Conservation (phyloP, 352 stramenopile genomes). For the Pythium dissotocum region DNA sequence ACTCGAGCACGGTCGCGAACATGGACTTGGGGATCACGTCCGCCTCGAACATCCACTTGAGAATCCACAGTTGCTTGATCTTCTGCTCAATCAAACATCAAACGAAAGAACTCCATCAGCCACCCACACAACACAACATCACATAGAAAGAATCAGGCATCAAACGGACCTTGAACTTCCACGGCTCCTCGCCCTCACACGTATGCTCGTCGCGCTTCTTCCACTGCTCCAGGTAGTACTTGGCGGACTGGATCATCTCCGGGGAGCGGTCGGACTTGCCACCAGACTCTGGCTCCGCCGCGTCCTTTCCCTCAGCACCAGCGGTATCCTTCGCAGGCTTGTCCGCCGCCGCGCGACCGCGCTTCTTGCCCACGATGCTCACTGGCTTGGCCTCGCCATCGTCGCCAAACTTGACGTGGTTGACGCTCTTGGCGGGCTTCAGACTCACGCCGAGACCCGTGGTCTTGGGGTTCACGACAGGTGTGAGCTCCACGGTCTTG, state of each 20-base stretch:
- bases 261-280: constrained; percentile 72
- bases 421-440: constrained; percentile 33
- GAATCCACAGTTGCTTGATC: constrained; percentile 83
- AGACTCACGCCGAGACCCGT: constrained; percentile 21
- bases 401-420: constrained; percentile 69
- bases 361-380: constrained; percentile 47
- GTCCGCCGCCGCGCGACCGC: constrained; percentile 24
- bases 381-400: constrained; percentile 45
- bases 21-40: constrained; percentile 82
- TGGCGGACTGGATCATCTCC: constrained; percentile 79
- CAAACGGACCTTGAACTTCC: constrained; percentile 77
- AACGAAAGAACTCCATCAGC: constrained; percentile 1
- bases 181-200: constrained; percentile 55
- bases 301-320: constrained; percentile 25
- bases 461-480: constrained; percentile 3
- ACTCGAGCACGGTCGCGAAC: constrained; percentile 74
- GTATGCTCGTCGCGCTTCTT: constrained; percentile 54
- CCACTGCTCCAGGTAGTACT: constrained; percentile 84
- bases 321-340: constrained; percentile 28
- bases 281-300: constrained; percentile 33
- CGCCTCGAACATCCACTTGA: constrained; percentile 82
- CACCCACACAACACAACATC: constrained; percentile 10
- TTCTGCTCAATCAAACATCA: constrained; percentile 41
- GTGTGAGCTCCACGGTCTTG: background rate
- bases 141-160: background rate